Evolutionary conservation across 1,284 basidiomycete species (phyloP), one percentile per base, ranked within the genome.

Genomic region (Meripilus lineatus): DNA sequence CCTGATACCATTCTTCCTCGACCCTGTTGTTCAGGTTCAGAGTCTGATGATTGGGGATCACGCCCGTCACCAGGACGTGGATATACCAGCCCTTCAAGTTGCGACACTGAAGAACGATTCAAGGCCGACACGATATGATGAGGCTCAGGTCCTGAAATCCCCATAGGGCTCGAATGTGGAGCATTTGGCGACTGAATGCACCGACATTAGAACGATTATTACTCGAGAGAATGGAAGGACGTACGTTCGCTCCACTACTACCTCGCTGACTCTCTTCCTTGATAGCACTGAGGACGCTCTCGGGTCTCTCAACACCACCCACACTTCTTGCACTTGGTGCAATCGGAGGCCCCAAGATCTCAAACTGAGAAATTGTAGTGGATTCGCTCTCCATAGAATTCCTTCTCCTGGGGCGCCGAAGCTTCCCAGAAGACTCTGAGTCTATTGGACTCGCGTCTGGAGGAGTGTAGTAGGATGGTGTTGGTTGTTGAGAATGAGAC

Each of bases 281-380:
- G 43, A 66, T 63, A 1, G 58, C 59, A 33, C 61, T 61, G 15
- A 63, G 50, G 10, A 57, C 52, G 32, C 39, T 49, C n/a, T n/a
- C n/a, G 5, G 54, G 48, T 7, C 57, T 47, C 5, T 58, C 43
- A 50, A 25, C 51, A n/a, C n/a, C n/a, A n/a, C n/a, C n/a, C 50
- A 13, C 48, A 8, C 42, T 40, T 10, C 50, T 39, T 8, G 49
- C 47, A n/a, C 47, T 44, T 1, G 52, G 45, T 20, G 48, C 49
- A 18, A 44, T 54, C 3, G 69, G 71, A 38, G 68, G 67, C 23
- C 67, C 69, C 8, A 74, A 54, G 20, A 74, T 58, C 39, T 72
- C 72, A 44, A 74, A 66, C 35, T 71, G 70, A 3, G 74, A 77
- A 43, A 74, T 59, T 0, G 70, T 67, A 1, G 75, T 74, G 2